A percentile compares a stretch with the other conserved stretches of the same genome.
These are phyloP conservation scores for Picea glauca DNA, from an alignment of 75 land plant species.

Conservation along the genomic window DNA sequence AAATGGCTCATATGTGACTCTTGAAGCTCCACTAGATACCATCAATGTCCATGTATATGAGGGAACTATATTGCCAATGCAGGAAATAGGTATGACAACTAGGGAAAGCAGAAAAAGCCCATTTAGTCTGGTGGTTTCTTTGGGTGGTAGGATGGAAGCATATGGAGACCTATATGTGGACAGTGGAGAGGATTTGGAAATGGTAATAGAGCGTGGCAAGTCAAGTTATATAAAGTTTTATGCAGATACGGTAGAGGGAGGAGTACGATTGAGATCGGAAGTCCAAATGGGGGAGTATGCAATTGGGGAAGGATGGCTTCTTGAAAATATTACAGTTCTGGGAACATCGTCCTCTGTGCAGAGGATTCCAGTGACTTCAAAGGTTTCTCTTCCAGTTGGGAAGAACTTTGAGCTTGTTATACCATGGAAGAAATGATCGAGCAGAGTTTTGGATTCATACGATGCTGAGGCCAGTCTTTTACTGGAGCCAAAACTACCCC, in stretches of 20 bases:
- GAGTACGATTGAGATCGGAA: slow-evolving; percentile 31
- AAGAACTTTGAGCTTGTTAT: slow-evolving; percentile 13
- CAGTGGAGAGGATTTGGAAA: slow-evolving; percentile 63
- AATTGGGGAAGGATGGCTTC: slow-evolving; percentile 25
- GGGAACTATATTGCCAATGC: slow-evolving; percentile 70
- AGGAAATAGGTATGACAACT: slow-evolving; percentile 53
- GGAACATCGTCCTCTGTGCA: slow-evolving; percentile 29
- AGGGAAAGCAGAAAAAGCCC: slow-evolving; percentile 52
- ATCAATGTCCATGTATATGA: slow-evolving; percentile 68
- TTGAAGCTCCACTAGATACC: slow-evolving; percentile 60
- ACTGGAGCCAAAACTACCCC: too few relatives aligned
- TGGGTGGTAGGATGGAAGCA: slow-evolving; percentile 28
- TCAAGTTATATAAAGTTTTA: slow-evolving; percentile 52
- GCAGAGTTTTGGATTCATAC: slow-evolving; percentile 40
- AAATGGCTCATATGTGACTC: slow-evolving; percentile 27
- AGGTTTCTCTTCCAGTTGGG: slow-evolving; percentile 13
- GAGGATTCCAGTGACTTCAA: neutral
- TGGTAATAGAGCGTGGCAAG: slow-evolving; percentile 49
- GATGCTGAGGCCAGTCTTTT: too few relatives aligned
- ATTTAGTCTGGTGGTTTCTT: slow-evolving; percentile 46
- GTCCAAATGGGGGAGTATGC: slow-evolving; percentile 63
- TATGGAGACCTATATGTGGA: slow-evolving; percentile 67
- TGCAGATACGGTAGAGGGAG: slow-evolving; percentile 21
- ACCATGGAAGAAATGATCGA: neutral
- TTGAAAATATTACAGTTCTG: slow-evolving; percentile 57